Percentiles rank a stretch among this genome's conserved stretches.
Conservation (phyloP, 2,329 filamentous ascomycete genomes). For the Trichoderma koningii region DNA sequence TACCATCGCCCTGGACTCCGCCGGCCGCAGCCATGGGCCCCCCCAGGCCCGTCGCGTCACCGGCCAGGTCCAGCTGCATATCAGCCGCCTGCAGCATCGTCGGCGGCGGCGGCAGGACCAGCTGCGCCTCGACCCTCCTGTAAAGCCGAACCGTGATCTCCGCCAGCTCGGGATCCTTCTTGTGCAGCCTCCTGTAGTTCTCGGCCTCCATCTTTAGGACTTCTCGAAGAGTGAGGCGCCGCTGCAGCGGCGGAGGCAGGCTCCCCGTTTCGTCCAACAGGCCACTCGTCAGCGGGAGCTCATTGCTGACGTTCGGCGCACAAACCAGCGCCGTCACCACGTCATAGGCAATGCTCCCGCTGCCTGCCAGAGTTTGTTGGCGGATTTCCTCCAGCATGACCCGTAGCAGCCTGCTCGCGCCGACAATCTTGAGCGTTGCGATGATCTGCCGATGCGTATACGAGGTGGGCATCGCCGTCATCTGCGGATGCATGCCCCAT, state of each 20-base stretch:
- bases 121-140: constrained; percentile 66
- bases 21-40: constrained; percentile 49
- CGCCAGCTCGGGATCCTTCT: constrained; percentile 57
- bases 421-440: constrained; percentile 60
- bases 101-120: constrained; percentile 48
- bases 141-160: constrained; percentile 65
- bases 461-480: constrained; percentile 59
- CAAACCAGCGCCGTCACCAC: constrained; percentile 70
- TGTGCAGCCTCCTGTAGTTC: constrained; percentile 58
- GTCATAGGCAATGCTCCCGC: constrained; percentile 65
- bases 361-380: constrained; percentile 60
- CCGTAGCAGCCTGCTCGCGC: constrained; percentile 60
- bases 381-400: constrained; percentile 69
- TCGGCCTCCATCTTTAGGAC: constrained; percentile 61
- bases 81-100: constrained; percentile 47
- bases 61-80: constrained; percentile 46
- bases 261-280: constrained; percentile 42
- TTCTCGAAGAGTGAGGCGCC: constrained; percentile 59
- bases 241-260: constrained; percentile 45
- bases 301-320: constrained; percentile 60
- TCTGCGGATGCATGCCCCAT: constrained; percentile 63
- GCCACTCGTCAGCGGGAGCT: constrained; percentile 39
- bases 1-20: constrained; percentile 44
- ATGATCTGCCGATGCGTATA: constrained; percentile 75
- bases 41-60: constrained; percentile 42